These are phyloP conservation scores for Funneliformis caledonium DNA, from an alignment of 371 early-diverging fungal genomes.

Conservation along the genomic window DNA sequence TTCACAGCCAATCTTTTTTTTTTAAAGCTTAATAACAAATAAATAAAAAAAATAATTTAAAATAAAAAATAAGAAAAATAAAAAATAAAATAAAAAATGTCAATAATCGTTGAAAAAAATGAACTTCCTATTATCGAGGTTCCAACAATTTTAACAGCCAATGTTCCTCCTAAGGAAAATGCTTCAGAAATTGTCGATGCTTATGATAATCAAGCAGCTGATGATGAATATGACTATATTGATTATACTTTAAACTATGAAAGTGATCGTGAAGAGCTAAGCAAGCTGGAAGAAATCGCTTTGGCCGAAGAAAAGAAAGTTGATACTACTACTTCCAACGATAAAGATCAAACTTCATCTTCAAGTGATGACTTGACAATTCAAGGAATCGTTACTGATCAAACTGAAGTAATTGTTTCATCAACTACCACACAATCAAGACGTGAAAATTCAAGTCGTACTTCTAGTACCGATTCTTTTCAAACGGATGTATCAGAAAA, in stretches of 20 bases:
- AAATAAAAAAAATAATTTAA: not conserved
- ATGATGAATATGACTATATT: constrained; percentile 7
- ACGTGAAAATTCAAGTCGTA: not conserved
- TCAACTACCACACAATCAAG: not conserved
- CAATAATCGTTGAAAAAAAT: not conserved
- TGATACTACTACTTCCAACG: not conserved
- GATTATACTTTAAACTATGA: constrained; percentile 10
- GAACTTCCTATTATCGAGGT: not conserved
- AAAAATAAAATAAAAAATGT: not conserved
- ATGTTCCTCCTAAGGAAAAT: not conserved
- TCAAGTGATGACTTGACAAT: not conserved
- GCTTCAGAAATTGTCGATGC: not conserved
- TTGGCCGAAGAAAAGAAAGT: not conserved
- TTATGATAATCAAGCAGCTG: not conserved
- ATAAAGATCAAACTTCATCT: not conserved
- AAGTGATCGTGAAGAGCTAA: not conserved
- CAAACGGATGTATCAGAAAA: not conserved
- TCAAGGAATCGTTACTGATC: not conserved
- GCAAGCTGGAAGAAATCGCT: not conserved
- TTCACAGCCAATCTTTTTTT: not conserved
- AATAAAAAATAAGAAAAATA: not conserved
- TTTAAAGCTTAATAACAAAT: too few species aligned
- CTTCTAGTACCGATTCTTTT: constrained; percentile 14
- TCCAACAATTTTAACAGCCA: not conserved
- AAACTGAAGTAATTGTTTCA: not conserved